Percentiles rank a stretch among this genome's conserved stretches.
These are phyloP conservation scores for Calonectria pseudoreteaudii DNA, from an alignment of 2,329 filamentous ascomycete genomes.

Conservation along the genomic window DNA sequence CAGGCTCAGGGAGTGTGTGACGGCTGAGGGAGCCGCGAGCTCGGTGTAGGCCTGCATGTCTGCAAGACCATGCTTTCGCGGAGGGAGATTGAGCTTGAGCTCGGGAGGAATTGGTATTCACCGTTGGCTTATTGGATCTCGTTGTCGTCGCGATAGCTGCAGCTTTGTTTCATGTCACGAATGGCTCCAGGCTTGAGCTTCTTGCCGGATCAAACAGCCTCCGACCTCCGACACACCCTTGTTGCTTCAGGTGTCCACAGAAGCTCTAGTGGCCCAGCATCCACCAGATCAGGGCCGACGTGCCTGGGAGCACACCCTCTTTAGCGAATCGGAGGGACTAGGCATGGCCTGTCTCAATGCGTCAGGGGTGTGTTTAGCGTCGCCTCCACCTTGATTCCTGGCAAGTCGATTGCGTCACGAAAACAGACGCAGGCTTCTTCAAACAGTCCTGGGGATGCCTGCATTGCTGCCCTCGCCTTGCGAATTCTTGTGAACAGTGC, in stretches of 20 bases:
- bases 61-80: conserved; percentile 51
- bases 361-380: conserved; percentile 3
- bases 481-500: conserved; percentile 17
- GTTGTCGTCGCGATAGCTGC: conserved; percentile 13
- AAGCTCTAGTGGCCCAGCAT: not conserved
- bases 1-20: conserved; percentile 86
- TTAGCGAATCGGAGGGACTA: not conserved
- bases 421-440: conserved; percentile 26
- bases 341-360: not conserved
- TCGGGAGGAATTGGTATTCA: conserved; percentile 7
- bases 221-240: conserved; percentile 11
- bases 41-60: conserved; percentile 98
- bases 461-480: conserved; percentile 27
- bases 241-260: not conserved
- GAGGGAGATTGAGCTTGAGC: conserved; percentile 32
- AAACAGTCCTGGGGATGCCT: conserved; percentile 10
- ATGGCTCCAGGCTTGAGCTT: conserved; percentile 28
- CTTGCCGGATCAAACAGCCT: conserved; percentile 20
- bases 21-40: conserved; percentile 91
- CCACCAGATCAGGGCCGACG: not conserved
- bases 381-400: conserved; percentile 8
- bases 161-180: conserved; percentile 17
- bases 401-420: conserved; percentile 40
- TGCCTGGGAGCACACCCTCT: not conserved
- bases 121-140: conserved; percentile 4